A percentile compares a stretch with the other conserved stretches of the same genome.
Evolutionary conservation across 2,329 filamentous ascomycete species (phyloP).

Genomic region (Pseudogymnoascus sp.): DNA sequence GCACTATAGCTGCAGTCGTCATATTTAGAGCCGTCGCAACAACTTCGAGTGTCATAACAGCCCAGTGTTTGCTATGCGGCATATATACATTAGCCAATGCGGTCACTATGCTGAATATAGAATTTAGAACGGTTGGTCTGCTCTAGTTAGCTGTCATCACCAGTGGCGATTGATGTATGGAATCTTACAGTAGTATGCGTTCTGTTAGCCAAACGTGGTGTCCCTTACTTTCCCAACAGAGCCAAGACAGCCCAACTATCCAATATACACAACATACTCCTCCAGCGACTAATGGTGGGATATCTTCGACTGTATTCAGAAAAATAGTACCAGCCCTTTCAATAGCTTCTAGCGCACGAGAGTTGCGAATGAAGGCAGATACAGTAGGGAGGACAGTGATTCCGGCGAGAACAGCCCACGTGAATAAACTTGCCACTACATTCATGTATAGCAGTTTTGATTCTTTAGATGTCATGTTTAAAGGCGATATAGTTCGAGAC

Average conservation of each 20-base stretch:
- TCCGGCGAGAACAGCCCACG: slow-evolving; percentile 24
- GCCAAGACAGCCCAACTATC: slow-evolving; percentile 13
- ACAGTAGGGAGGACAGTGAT: slow-evolving; percentile 26
- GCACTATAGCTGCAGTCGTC: not conserved
- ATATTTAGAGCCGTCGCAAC: not conserved
- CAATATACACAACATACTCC: slow-evolving; percentile 20
- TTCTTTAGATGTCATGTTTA: not conserved
- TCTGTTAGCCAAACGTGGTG: slow-evolving; percentile 27
- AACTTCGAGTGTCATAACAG: not conserved
- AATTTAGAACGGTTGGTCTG: slow-evolving; percentile 23
- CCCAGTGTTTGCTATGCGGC: slow-evolving; percentile 15
- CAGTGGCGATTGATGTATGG: not conserved
- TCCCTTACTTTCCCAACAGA: not conserved
- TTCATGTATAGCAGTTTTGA: slow-evolving; percentile 14
- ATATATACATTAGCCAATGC: slow-evolving; percentile 25
- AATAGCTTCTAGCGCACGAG: slow-evolving; percentile 13
- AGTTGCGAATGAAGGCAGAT: slow-evolving; percentile 20
- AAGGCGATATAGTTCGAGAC: not conserved
- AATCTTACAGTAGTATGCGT: slow-evolving; percentile 22
- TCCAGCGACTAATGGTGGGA: slow-evolving; percentile 22
- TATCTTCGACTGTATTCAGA: slow-evolving; percentile 19
- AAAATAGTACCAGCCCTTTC: slow-evolving; percentile 15
- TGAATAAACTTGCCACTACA: slow-evolving; percentile 24
- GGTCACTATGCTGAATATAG: slow-evolving; percentile 22
- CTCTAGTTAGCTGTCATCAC: slow-evolving; percentile 11